Evolutionary conservation across 2,329 filamentous ascomycete species (phyloP).

Genomic region (Botrytis byssoidea): DNA sequence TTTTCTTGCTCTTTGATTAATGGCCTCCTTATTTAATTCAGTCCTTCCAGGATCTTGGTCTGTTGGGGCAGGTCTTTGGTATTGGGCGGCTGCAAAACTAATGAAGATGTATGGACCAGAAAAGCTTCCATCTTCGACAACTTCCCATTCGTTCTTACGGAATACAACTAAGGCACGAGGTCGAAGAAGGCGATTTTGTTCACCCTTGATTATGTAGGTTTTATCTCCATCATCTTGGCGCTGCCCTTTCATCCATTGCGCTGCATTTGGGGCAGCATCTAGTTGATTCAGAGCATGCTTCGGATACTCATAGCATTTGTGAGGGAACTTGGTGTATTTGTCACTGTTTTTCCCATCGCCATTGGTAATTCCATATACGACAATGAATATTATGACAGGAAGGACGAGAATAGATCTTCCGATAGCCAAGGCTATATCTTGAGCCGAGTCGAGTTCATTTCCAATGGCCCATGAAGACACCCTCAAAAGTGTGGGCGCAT

Average conservation of each 20-base stretch:
- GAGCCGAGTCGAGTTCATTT: neutral
- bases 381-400: conserved; percentile 18
- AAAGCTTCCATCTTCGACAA: conserved; percentile 21
- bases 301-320: conserved; percentile 22
- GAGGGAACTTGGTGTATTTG: conserved; percentile 14
- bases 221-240: conserved; percentile 13
- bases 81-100: conserved; percentile 22
- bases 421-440: conserved; percentile 10
- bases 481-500: conserved; percentile 17
- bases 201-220: conserved; percentile 9
- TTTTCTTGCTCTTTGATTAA: conserved; percentile 17
- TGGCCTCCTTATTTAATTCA: neutral
- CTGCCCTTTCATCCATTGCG: neutral
- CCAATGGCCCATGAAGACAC: conserved; percentile 22
- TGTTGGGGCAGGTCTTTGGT: conserved; percentile 10
- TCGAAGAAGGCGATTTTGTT: conserved; percentile 19
- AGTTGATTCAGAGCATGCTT: conserved; percentile 21
- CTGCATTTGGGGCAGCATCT: conserved; percentile 18
- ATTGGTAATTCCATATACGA: conserved; percentile 4
- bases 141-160: conserved; percentile 8
- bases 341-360: neutral
- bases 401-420: conserved; percentile 19
- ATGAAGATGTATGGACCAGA: conserved; percentile 21
- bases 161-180: conserved; percentile 20
- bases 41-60: neutral